phyloP scores from a whole-genome alignment of 2,329 filamentous ascomycete genomes.

The Pestalotiopsis sp. region DNA sequence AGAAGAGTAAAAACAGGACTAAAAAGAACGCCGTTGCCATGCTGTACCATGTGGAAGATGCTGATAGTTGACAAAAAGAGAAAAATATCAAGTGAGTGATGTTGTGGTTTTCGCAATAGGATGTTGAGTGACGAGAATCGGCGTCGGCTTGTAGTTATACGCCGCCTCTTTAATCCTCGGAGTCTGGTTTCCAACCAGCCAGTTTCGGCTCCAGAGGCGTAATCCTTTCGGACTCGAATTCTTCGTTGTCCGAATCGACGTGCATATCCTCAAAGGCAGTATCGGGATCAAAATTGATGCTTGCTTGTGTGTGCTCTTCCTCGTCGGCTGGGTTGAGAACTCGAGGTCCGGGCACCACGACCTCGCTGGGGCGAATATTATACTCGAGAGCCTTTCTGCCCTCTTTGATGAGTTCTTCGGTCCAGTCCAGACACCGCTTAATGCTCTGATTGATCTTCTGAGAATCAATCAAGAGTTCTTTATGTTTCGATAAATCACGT shows the following conservation, averaged over 20 bases:
- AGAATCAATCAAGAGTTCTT: constrained; percentile 83
- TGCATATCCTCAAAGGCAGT: background rate
- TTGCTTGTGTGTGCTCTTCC: constrained; percentile 45
- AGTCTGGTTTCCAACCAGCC: constrained; percentile 24
- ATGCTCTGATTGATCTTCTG: constrained; percentile 96
- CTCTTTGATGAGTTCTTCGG: constrained; percentile 87
- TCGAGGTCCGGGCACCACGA: constrained; percentile 74
- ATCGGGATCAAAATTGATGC: constrained; percentile 13
- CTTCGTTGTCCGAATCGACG: constrained; percentile 26
- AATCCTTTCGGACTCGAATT: background rate
- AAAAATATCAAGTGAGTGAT: background rate
- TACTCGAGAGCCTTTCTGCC: constrained; percentile 87
- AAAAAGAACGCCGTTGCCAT: constrained; percentile 3
- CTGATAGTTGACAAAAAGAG: background rate
- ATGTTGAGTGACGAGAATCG: background rate
- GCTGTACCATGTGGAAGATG: background rate
- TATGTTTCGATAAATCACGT: constrained; percentile 84
- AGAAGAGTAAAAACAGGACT: background rate
- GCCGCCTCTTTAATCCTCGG: too few species aligned
- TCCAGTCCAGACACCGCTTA: constrained; percentile 85
- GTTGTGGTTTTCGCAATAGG: background rate
- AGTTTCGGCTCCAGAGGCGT: constrained; percentile 16
- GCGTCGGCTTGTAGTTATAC: background rate
- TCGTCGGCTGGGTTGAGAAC: constrained; percentile 68
- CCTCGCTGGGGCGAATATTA: constrained; percentile 74